Conservation (phyloP, 352 stramenopile genomes). For the Globisporangium carolinianum region DNA sequence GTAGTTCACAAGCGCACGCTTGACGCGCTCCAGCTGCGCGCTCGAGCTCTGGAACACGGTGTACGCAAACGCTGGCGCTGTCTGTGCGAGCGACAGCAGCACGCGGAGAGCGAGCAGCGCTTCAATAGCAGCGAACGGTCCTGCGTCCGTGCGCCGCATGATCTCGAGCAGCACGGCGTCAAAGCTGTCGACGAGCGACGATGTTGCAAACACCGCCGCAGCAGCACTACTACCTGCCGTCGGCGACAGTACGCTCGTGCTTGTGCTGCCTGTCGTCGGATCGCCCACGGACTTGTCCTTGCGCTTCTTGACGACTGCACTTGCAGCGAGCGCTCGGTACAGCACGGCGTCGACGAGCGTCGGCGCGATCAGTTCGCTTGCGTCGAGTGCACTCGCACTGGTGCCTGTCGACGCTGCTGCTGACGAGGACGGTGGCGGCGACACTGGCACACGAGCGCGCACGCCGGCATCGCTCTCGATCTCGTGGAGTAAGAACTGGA, state of each 20-base stretch:
- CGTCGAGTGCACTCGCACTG: neutral
- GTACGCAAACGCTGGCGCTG: conserved; percentile 34
- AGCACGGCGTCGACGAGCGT: conserved; percentile 44
- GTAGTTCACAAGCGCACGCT: conserved; percentile 33
- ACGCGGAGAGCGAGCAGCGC: conserved; percentile 39
- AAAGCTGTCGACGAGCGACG: conserved; percentile 22
- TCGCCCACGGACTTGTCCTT: conserved; percentile 26
- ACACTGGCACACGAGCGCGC: neutral
- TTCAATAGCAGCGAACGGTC: conserved; percentile 27
- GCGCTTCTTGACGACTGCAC: conserved; percentile 17
- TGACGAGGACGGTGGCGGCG: neutral
- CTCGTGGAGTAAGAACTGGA: conserved; percentile 54
- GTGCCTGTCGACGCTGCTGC: neutral
- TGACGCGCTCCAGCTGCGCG: conserved; percentile 27
- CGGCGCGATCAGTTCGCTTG: conserved; percentile 13
- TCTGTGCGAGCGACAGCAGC: conserved; percentile 54
- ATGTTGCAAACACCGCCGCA: neutral
- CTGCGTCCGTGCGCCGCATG: conserved; percentile 28
- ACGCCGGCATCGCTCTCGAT: conserved; percentile 28
- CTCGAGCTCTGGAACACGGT: conserved; percentile 31
- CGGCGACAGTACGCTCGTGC: neutral
- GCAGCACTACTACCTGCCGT: neutral
- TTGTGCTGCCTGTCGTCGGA: neutral
- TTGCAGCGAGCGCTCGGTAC: conserved; percentile 12
- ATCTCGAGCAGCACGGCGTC: conserved; percentile 46